A percentile compares a stretch with the other conserved stretches of the same genome.
Evolutionary conservation across 352 stramenopile genomes (phyloP).

Genomic region (Pythium plurisporium): DNA sequence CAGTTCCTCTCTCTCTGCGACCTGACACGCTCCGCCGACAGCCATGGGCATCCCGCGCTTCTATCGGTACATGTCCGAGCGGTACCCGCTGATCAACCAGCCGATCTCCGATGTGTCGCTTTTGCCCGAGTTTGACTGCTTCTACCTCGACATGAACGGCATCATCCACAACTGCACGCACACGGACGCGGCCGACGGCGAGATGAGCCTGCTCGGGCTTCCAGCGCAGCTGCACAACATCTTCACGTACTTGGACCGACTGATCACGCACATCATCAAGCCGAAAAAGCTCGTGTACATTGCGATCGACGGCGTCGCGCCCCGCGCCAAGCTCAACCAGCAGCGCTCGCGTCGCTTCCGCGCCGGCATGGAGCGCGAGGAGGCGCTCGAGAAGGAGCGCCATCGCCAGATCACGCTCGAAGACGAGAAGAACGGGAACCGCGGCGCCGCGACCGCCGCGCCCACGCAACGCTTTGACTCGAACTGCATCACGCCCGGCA

Average conservation of each 20-base stretch:
- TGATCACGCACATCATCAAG: slow-evolving; percentile 97
- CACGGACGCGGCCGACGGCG: slow-evolving; percentile 90
- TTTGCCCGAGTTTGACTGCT: slow-evolving; percentile 97
- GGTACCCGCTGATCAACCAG: slow-evolving; percentile 99
- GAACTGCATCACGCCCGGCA: slow-evolving; percentile 99
- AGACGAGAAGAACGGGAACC: slow-evolving; percentile 66
- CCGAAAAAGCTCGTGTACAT: slow-evolving; percentile 97
- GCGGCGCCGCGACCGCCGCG: slow-evolving; percentile 10
- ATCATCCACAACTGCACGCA: slow-evolving; percentile 99
- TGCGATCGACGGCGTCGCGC: slow-evolving; percentile 98
- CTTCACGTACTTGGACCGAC: slow-evolving; percentile 91
- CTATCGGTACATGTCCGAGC: slow-evolving; percentile 91
- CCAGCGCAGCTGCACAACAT: slow-evolving; percentile 93
- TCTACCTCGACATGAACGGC: slow-evolving; percentile 99
- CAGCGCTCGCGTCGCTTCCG: slow-evolving; percentile 96
- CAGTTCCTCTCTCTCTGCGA: neutral
- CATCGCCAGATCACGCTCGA: slow-evolving; percentile 68
- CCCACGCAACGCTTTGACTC: slow-evolving; percentile 92
- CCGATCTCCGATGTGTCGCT: slow-evolving; percentile 94
- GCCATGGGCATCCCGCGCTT: slow-evolving; percentile 92
- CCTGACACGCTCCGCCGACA: neutral
- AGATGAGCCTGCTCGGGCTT: slow-evolving; percentile 89
- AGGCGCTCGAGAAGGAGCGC: slow-evolving; percentile 60
- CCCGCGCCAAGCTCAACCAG: slow-evolving; percentile 99
- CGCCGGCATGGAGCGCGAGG: slow-evolving; percentile 72